Evolutionary conservation across 1,284 basidiomycete species (phyloP), one percentile per base, ranked within the genome.

Genomic region (Paramarasmius palmivorus): DNA sequence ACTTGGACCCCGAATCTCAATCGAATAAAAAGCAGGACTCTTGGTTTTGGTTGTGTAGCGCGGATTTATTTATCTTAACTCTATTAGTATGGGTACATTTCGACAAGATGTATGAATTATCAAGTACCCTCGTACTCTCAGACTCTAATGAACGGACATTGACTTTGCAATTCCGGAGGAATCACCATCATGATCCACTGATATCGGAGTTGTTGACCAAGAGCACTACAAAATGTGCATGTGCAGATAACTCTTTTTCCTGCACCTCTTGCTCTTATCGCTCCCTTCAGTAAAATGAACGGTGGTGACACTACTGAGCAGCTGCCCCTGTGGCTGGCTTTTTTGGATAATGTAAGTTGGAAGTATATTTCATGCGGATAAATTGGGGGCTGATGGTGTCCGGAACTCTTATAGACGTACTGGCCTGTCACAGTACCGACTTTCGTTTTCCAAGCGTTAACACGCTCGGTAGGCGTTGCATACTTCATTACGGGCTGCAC

Each of bases 401-500:
- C 23, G 22, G 35, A 26, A 35, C n/a, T 53, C 17, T 40, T 56
- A 4, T 52, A 79, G 77, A 75, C 74, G 6, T 75, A 77, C 54
- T 20, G 72, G 10, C 71, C 68, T 19, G 84, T 92, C n/a, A 86
- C 82, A 4, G 65, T 68, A 17, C 83, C 82, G 5, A 54, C 68
- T 22, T 70, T 78, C 51, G 71, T 90, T 34, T 66, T 92, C 12
- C 23, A 26, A 23, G 17, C 26, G 7, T 86, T 82, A 56, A 89
- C 90, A 1, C 78, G 82, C 42, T 87, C 88, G 14, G 79, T 81
- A 17, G 89, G 84, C 29, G 80, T 88, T 1, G 70, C 74, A 9
- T 93, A 87, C 70, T 92, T 92, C 63, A 74, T 74, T 14, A 68
- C 69, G 4, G 90, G 90, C 23, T 87, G 87, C 10, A 65, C 87